phyloP scores from a whole-genome alignment of 257 asterid genomes.

The Fraxinus americana region DNA sequence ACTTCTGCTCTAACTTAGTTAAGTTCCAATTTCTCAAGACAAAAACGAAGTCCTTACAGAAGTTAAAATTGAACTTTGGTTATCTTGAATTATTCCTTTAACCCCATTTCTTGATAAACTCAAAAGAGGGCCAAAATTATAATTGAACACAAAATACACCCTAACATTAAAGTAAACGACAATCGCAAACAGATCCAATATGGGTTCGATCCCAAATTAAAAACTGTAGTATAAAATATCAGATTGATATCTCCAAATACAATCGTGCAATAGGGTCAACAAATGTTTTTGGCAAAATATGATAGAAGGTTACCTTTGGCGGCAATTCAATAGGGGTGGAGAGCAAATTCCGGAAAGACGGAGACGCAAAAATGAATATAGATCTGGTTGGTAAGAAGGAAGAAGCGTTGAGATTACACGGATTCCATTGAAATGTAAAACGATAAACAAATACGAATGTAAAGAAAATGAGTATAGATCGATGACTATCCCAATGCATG shows the following conservation, averaged over 20 bases:
- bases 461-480: not conserved
- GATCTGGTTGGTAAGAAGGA: not conserved
- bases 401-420: not conserved
- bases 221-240: not conserved
- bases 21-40: not conserved
- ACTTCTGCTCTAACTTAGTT: not conserved
- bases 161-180: not conserved
- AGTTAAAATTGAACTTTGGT: not conserved
- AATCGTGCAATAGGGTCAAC: not conserved
- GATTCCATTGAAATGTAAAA: not conserved
- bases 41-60: not conserved
- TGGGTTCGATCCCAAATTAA: not conserved
- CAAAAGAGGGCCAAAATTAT: not conserved
- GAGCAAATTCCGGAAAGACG: not conserved
- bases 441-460: not conserved
- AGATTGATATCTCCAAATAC: not conserved
- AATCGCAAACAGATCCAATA: not conserved
- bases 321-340: not conserved
- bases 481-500: slow-evolving; percentile 1
- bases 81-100: not conserved
- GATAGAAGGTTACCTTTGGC: not conserved
- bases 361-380: not conserved
- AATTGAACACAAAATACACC: not conserved
- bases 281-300: not conserved
- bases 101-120: not conserved